Base-by-base conservation (phyloP, 768 basidiomycete genomes). In the Hydnomerulius pinastri region DNA sequence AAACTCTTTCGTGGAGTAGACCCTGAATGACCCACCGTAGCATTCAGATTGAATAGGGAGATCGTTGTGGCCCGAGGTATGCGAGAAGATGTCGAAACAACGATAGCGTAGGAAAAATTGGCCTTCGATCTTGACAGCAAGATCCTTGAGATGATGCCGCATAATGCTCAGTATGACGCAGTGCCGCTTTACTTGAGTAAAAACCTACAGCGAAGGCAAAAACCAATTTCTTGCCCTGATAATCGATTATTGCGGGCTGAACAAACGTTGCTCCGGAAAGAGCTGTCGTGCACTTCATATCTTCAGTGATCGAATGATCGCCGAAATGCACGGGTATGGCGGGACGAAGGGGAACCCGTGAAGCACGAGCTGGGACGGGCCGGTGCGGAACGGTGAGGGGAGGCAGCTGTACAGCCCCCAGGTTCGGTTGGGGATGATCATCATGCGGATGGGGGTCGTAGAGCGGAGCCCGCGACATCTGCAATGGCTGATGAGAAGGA, bases 1-100 rank as follows among this genome's bases (percentile, higher is more conserved):
- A 63, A 88, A 89, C 66, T 85, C 83, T 54, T 86, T 82, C 1
- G 87, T 87, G 17, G 85, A 84, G 60, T 85, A 87, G 15, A 89
- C 79, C 58, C 74, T 77, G 72, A 89, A 89, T 8, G 78, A 62
- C 0, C 83, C 84, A 4, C 87, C 85, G 51, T 78, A 84, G 40
- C 79, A 75, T 55, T 88, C 84, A n/a, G 85, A 78, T 56, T 83
- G 76, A 18, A 86, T 69, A 12, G 77, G 76, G 2, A 68, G 56
- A 33, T 68, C 67, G 10, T 59, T 38, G 50, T 59, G 39, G 44
- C 64, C 48, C 70, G 52, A 60, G 42, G 52, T 60, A 54, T 49
- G 59, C 43, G 59, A 79, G 72, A 66, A 77, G 65, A 89, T 71
- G 64, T 87, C 83, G 67, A 88, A 86, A 42, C 77, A 76, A 51